Base-by-base conservation (phyloP, 2,329 filamentous ascomycete genomes). In the Colletotrichum liriopes region DNA sequence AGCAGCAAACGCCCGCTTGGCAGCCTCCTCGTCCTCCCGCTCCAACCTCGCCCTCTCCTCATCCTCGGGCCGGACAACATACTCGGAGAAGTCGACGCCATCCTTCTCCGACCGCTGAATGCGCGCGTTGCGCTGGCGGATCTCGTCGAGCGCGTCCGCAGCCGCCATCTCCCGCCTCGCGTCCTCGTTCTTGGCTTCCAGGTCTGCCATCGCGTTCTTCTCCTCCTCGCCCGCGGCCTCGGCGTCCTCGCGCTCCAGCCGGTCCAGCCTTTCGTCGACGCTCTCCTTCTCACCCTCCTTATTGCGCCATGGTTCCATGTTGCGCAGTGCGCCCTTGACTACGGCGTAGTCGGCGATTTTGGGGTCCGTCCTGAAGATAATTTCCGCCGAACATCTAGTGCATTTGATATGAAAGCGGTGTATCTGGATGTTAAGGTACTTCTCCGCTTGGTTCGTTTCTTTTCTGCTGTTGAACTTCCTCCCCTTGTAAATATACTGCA, bases 401-500 rank as follows among this genome's bases (percentile, higher is more conserved):
- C 96, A 98, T 9, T 94, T 49, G 11, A 75, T 71, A 83, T 95
- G 96, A 86, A 98, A 98, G 39, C 93, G 90, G 84, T 92, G 96
- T 74, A 97, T 95, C 73, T 94, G 90, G 74, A 98, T 97, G 61
- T 90, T 90, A 58, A 98, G 90, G 84, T 99, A 99, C 76, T 93
- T 93, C 78, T 98, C 93, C 26, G 96, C 93, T 0, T 90, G 91
- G 0, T 94, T 94, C 0, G 93, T 98, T 79, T 98, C 95, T 79
- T 99, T 99, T 45, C 94, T 89, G 3, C 94, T 93, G 83, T 98
- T 98, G 88, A 98, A 98, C 79, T 98, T 98, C 73, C 95, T 91
- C 0, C 95, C 95, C 77, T 94, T 94, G 87, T 97, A 96, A 79
- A 97, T 96, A 85, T 93, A 98, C 47, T 58, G 14, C 23, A 18